These are phyloP conservation scores for Eimeria sp. DNA, from an alignment of 169 alveolate genomes.

Conservation along the genomic window DNA sequence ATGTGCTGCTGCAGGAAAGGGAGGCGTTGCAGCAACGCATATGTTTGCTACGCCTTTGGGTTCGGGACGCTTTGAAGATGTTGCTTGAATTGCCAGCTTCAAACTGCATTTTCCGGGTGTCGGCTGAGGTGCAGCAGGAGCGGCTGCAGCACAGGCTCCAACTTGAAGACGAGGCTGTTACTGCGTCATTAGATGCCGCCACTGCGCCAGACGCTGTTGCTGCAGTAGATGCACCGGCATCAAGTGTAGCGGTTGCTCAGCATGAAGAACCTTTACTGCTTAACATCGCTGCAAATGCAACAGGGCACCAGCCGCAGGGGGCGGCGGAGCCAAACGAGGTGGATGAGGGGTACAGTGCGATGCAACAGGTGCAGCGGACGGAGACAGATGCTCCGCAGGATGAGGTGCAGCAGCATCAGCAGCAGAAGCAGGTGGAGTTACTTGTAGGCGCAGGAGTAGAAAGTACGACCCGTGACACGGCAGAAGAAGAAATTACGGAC, in stretches of 20 bases:
- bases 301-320: not conserved
- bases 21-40: constrained; percentile 82
- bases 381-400: constrained; percentile 32
- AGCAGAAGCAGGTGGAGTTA: constrained; percentile 42
- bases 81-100: constrained; percentile 72
- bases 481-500: constrained; percentile 13
- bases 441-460: constrained; percentile 9
- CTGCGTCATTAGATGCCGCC: constrained; percentile 15
- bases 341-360: constrained; percentile 41
- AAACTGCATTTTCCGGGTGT: constrained; percentile 62
- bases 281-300: not conserved
- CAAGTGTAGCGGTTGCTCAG: constrained; percentile 8
- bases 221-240: constrained; percentile 22
- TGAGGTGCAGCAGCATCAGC: constrained; percentile 48
- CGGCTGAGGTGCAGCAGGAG: constrained; percentile 65
- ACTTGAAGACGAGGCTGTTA: constrained; percentile 58
- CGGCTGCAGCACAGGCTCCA: constrained; percentile 67
- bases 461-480: not conserved
- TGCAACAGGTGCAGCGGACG: constrained; percentile 55
- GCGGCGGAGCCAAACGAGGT: not conserved
- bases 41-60: constrained; percentile 80
- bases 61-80: constrained; percentile 64
- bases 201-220: constrained; percentile 27
- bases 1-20: constrained; percentile 67
- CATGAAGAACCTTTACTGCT: constrained; percentile 1